Evolutionary conservation across 176 grass and related monocot genomes (phyloP), one percentile per base, ranked within the genome.

Genomic region (Oryza brachyantha): DNA sequence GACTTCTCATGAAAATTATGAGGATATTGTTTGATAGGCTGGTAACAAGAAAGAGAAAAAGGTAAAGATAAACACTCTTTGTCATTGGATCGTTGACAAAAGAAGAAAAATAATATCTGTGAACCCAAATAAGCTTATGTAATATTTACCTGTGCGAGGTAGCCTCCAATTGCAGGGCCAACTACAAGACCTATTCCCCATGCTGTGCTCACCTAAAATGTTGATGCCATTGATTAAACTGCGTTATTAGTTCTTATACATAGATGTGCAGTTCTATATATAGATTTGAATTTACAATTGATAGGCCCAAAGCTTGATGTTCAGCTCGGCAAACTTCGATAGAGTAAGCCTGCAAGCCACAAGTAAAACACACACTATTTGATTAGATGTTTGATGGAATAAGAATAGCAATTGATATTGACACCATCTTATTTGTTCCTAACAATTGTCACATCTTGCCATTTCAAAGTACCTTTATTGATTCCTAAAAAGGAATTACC

Each of bases 101-200:
- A 36, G 2, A 36, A 36, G 35, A 36, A 36, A 36, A 36, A 42
- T 2, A 1, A 4, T n/a, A 43, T 50, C 46, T 50, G 0, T 19
- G 37, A 76, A 43, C 41, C 12, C 1, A 29, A 58, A 28, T 31
- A n/a, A 48, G 19, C 25, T 14, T 4, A 5, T 78, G 3, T 13
- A 28, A 25, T 86, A 70, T 13, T 13, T 32, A 88, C 88, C 76
- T 61, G 55, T 3, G 63, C 88, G 68, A 97, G 60, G 76, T 88
- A 97, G 19, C 91, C 94, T 73, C 94, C 94, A 76, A 94, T 88
- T 22, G 91, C 87, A 45, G 94, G 94, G 11, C 94, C 94, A 62
- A 92, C 8, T 59, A 94, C 78, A 57, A 97, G 83, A 80, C 92
- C 92, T 81, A 94, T 71, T 35, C 85, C 89, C 89, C 89, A 91